Conservation (phyloP, 495 filamentous ascomycete genomes). For the Aspergillus kassunensis region DNA sequence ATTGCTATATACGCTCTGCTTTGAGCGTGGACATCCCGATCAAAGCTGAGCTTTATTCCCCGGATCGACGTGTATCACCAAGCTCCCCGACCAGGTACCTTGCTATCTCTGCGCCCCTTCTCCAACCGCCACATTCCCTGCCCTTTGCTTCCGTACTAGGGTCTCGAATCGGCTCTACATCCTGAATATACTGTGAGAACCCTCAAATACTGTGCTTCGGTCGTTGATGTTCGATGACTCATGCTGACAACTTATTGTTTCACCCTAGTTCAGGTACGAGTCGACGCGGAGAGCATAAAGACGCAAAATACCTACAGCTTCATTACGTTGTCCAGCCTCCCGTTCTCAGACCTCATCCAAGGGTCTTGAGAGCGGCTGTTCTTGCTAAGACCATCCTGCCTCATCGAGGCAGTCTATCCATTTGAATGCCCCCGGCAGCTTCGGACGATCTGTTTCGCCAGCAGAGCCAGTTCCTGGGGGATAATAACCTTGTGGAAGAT, state of each 20-base stretch:
- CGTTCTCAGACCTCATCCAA: constrained; percentile 38
- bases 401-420: constrained; percentile 30
- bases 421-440: constrained; percentile 47
- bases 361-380: constrained; percentile 37
- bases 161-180: neutral
- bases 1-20: neutral
- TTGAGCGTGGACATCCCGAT: constrained; percentile 12
- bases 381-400: constrained; percentile 17
- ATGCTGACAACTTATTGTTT: constrained; percentile 16
- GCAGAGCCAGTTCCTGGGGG: constrained; percentile 39
- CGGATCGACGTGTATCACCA: constrained; percentile 19
- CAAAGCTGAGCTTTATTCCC: constrained; percentile 19
- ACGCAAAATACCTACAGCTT: constrained; percentile 5
- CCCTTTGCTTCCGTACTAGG: neutral
- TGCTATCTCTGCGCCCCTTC: constrained; percentile 6
- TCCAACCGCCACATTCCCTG: neutral
- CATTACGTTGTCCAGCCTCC: constrained; percentile 15
- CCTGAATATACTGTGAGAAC: neutral
- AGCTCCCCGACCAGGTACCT: constrained; percentile 16
- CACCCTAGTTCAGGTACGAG: constrained; percentile 9
- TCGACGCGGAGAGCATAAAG: neutral
- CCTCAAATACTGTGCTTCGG: neutral
- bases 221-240: constrained; percentile 9
- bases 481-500: constrained; percentile 31
- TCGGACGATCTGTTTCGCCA: constrained; percentile 45